Conservation (phyloP, 208 protist species). For the Naegleria gruberi region DNA sequence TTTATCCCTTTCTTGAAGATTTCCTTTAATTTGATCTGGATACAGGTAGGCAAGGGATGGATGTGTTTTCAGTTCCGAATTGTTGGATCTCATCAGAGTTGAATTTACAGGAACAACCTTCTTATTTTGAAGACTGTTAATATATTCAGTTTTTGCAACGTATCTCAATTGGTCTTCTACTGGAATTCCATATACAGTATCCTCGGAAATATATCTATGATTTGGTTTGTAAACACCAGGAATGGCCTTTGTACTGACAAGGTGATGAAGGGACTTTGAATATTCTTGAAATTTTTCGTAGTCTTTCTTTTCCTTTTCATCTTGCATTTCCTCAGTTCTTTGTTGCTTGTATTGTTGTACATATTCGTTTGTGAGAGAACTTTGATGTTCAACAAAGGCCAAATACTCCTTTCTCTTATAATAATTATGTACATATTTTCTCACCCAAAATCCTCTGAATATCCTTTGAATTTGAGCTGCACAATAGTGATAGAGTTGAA, state of each 20-base stretch:
- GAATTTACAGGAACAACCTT: not conserved
- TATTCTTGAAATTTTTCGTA: not conserved
- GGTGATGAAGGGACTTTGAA: not conserved
- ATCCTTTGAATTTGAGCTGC: slow-evolving; percentile 1
- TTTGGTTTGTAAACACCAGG: slow-evolving; percentile 16
- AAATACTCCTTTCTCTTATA: not conserved
- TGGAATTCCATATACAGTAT: not conserved
- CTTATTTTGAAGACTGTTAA: not conserved
- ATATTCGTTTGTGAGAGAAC: not conserved
- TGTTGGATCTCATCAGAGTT: not conserved
- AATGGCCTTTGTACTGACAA: not conserved
- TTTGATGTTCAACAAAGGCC: not conserved
- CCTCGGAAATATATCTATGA: not conserved
- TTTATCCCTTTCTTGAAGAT: not conserved
- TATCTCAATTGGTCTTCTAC: slow-evolving; percentile 5
- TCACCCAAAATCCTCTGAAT: not conserved
- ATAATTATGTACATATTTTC: slow-evolving; percentile 12
- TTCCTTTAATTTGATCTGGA: not conserved
- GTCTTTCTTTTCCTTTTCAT: not conserved
- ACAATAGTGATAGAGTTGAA: not conserved
- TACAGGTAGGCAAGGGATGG: not conserved
- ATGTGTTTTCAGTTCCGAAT: not conserved
- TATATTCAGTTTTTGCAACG: not conserved
- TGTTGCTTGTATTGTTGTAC: not conserved
- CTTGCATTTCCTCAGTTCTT: not conserved